Evolutionary conservation across 1,284 basidiomycete species (phyloP).

Genomic region (Melampsora larici-populina): DNA sequence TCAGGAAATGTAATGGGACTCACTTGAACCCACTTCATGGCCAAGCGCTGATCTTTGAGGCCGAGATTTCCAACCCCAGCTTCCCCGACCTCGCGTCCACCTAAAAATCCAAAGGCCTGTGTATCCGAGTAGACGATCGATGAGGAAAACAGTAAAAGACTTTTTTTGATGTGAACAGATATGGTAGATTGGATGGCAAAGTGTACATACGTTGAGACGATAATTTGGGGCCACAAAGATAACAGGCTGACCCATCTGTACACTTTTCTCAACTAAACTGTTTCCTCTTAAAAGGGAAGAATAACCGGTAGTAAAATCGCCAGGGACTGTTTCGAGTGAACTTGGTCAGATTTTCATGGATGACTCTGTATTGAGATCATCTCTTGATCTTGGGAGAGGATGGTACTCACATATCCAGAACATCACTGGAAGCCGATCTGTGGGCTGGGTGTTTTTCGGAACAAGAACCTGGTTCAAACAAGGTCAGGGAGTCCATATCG

Average conservation of each 20-base stretch:
- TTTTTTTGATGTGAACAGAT: too few relatives aligned
- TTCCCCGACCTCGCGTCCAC: slow-evolving; percentile 58
- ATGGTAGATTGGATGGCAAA: too few relatives aligned
- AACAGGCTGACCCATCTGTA: not conserved
- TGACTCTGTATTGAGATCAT: slow-evolving; percentile 24
- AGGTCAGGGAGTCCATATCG: too few relatives aligned
- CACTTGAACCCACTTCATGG: slow-evolving; percentile 46
- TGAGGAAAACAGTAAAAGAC: not conserved
- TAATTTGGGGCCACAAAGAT: not conserved
- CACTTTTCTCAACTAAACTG: not conserved
- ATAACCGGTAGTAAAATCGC: not conserved
- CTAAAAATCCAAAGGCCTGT: slow-evolving; percentile 58
- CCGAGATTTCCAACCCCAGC: slow-evolving; percentile 60
- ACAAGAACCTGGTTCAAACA: too few relatives aligned
- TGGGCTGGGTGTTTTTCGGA: too few relatives aligned
- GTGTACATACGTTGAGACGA: not conserved
- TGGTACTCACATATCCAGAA: not conserved
- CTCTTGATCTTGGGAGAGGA: not conserved
- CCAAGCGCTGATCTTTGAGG: slow-evolving; percentile 52
- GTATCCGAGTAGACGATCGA: too few relatives aligned
- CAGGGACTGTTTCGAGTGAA: not conserved
- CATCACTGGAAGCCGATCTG: not conserved
- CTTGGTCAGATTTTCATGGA: slow-evolving; percentile 31
- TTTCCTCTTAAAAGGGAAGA: not conserved
- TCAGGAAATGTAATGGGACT: not conserved